phyloP scores from a whole-genome alignment of 306 rosid species.

The Canavalia ensiformis region DNA sequence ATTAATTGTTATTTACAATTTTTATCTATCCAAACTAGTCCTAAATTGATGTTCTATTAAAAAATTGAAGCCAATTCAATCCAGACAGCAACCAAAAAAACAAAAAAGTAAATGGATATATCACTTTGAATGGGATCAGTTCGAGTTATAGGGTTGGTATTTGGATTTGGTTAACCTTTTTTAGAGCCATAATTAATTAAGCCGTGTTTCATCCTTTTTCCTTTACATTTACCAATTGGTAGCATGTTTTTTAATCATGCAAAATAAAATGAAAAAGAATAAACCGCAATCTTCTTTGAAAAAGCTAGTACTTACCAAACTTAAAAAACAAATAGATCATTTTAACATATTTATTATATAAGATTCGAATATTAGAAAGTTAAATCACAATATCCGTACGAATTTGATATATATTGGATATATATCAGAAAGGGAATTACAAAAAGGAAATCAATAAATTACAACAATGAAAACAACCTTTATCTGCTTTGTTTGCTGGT shows the following conservation, averaged over 20 bases:
- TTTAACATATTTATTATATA: constrained; percentile 35
- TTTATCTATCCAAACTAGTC: not conserved
- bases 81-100: not conserved
- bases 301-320: constrained; percentile 25
- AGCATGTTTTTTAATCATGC: not conserved
- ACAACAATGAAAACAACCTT: constrained; percentile 35
- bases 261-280: constrained; percentile 28
- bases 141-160: constrained; percentile 7
- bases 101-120: not conserved
- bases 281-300: constrained; percentile 27
- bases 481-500: constrained; percentile 8
- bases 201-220: constrained; percentile 6
- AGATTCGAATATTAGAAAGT: constrained; percentile 36
- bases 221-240: constrained; percentile 26
- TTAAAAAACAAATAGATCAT: constrained; percentile 29
- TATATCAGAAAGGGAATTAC: constrained; percentile 9
- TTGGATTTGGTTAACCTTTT: constrained; percentile 5
- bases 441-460: constrained; percentile 25
- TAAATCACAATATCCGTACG: constrained; percentile 25
- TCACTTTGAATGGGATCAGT: constrained; percentile 14
- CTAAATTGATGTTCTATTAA: not conserved
- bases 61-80: not conserved
- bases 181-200: constrained; percentile 7
- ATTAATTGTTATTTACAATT: not conserved
- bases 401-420: constrained; percentile 32